Evolutionary conservation across 306 rosid genomes (phyloP), one percentile per base, ranked within the genome.

Genomic region (Aeschynomene evenia): DNA sequence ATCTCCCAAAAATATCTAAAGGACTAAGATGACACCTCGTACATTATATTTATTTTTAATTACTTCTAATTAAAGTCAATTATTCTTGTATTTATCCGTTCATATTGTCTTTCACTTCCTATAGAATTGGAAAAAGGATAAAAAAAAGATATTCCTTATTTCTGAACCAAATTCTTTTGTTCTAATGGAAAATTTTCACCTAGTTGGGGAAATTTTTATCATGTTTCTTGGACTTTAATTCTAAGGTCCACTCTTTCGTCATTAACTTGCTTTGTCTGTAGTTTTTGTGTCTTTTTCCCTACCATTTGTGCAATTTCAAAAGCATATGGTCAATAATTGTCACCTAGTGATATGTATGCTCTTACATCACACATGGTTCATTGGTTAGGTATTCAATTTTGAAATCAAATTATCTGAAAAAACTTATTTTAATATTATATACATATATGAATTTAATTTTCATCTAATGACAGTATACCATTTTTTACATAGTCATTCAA

Each of bases 1-100:
- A 88, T 88, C 89, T 78, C 40, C 20, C 59, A 66, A 73, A 80
- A 82, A 78, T 75, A 85, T 84, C 91, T 62, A 62, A 58, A n/a
- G n/a, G 68, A 3, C 31, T 3, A 45, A 45, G 51, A 0, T 29
- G 40, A 43, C 66, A 76, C 63, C 21, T 65, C 18, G 46, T 21
- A 64, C 46, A 13, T 55, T 28, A n/a, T 28, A 28, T 28, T 63
- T 63, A 18, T 29, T 69, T 67, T 52, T 16, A 40, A 31, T 73
- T 65, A 8, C 9, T 59, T 68, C 33, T 45, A 60, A 60, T 71
- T n/a, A n/a, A n/a, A n/a, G n/a, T n/a, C 46, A 8, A 51, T 28
- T 18, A 28, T 76, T 26, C 55, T 68, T 75, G 69, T 67, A 58
- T 28, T 60, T 68, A 48, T 68, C 63, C 63, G 12, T 34, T 67